These are phyloP conservation scores for Tetragonia tetragonoides DNA, from an alignment of 148 eudicot genomes.

Conservation along the genomic window DNA sequence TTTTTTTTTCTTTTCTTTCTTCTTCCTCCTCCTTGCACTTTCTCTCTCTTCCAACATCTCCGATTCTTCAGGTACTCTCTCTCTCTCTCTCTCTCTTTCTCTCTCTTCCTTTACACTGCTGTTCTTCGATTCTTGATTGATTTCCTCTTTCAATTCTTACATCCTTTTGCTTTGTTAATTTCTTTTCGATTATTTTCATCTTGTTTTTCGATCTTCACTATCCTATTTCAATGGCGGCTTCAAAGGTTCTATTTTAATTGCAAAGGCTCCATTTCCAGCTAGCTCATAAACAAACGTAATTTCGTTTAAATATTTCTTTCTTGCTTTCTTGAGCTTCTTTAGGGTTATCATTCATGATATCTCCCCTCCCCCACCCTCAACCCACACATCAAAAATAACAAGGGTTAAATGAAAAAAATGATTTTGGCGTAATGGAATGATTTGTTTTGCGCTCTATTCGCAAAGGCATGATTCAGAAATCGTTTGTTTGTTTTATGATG, in stretches of 20 bases:
- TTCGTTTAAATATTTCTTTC: background rate
- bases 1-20: background rate
- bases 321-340: background rate
- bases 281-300: constrained; percentile 12
- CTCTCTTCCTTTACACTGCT: background rate
- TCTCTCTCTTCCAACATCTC: background rate
- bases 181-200: background rate
- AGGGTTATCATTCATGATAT: constrained; percentile 8
- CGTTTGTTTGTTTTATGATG: background rate
- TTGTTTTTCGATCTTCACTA: background rate
- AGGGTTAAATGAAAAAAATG: background rate
- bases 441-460: background rate
- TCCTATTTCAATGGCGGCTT: constrained; percentile 11
- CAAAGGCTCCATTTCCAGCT: constrained; percentile 4
- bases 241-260: constrained; percentile 4
- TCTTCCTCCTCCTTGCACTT: background rate
- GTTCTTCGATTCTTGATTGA: background rate
- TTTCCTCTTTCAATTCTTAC: background rate
- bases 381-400: background rate
- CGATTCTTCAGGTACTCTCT: constrained; percentile 23
- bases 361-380: background rate
- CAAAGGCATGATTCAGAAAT: background rate
- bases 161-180: background rate
- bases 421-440: background rate
- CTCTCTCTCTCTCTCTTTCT: background rate